phyloP scores from a whole-genome alignment of 2,329 filamentous ascomycete genomes.

The Ceratocystis cacaofunesta region DNA sequence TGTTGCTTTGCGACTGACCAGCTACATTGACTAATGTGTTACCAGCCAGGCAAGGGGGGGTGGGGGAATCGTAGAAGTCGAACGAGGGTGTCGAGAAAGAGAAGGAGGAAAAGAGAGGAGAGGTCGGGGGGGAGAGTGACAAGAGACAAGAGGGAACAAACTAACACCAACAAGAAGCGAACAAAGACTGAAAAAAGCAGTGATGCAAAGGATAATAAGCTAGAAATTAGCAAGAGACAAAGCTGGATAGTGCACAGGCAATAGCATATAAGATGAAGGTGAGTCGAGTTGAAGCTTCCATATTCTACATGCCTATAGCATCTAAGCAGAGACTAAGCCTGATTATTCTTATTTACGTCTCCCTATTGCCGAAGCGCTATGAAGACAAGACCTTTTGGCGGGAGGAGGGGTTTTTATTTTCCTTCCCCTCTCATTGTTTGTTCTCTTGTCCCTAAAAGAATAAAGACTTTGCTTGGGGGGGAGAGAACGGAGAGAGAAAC shows the following conservation, averaged over 20 bases:
- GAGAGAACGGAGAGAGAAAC: neutral
- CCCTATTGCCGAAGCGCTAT: neutral
- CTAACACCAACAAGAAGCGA: neutral
- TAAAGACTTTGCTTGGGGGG: neutral
- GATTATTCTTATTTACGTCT: neutral
- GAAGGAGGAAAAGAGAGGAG: neutral
- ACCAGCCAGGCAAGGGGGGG: neutral
- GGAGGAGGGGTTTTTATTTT: neutral
- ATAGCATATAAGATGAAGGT: neutral
- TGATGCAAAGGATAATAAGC: neutral
- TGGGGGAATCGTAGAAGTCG: neutral
- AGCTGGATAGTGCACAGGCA: neutral
- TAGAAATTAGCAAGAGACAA: neutral
- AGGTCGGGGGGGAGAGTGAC: neutral
- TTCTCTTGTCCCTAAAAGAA: neutral
- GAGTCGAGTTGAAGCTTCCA: neutral
- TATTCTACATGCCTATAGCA: neutral
- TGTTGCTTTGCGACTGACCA: neutral
- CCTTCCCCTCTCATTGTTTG: neutral
- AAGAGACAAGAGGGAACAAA: neutral
- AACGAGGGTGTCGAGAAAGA: neutral
- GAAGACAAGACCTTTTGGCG: neutral
- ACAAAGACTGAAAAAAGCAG: neutral
- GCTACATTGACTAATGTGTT: neutral
- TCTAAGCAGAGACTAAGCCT: neutral